Evolutionary conservation across 2,329 filamentous ascomycete species (phyloP).

Genomic region (Cladosporium sp.): DNA sequence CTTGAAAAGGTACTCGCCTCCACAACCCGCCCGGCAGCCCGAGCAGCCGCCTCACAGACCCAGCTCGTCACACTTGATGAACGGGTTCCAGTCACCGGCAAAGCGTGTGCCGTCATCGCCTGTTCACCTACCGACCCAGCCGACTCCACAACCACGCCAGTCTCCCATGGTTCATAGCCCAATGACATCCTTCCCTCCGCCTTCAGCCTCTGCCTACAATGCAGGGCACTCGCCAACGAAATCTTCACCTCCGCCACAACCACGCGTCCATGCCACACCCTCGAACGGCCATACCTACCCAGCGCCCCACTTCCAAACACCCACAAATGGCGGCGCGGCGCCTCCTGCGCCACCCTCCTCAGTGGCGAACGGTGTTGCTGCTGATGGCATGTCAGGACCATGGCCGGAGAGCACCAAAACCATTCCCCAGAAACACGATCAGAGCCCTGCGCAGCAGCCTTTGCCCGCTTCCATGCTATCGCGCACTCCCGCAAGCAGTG

Average conservation of each 20-base stretch:
- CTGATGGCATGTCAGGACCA: constrained; percentile 37
- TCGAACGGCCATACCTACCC: constrained; percentile 14
- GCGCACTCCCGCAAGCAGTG: constrained; percentile 20
- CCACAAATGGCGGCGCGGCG: constrained; percentile 23
- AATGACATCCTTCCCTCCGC: constrained; percentile 33
- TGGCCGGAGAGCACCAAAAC: constrained; percentile 33
- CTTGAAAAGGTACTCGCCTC: constrained; percentile 16
- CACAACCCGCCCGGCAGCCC: constrained; percentile 15
- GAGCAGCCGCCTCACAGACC: constrained; percentile 19
- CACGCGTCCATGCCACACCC: constrained; percentile 9
- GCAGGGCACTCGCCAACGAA: constrained; percentile 34
- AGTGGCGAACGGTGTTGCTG: constrained; percentile 31
- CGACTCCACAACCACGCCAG: constrained; percentile 19
- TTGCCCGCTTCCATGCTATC: constrained; percentile 5
- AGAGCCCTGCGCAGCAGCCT: constrained; percentile 19
- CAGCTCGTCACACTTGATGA: constrained; percentile 31
- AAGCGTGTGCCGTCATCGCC: constrained; percentile 26
- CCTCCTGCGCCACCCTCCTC: constrained; percentile 42
- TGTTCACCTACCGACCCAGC: not conserved
- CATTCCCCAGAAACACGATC: constrained; percentile 36
- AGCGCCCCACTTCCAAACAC: constrained; percentile 10
- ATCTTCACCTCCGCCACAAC: constrained; percentile 30
- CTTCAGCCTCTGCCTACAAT: constrained; percentile 22
- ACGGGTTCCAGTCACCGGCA: constrained; percentile 33
- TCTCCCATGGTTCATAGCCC: constrained; percentile 30